Base-by-base conservation (phyloP, 805 yeast species). In the Candida michaelii region DNA sequence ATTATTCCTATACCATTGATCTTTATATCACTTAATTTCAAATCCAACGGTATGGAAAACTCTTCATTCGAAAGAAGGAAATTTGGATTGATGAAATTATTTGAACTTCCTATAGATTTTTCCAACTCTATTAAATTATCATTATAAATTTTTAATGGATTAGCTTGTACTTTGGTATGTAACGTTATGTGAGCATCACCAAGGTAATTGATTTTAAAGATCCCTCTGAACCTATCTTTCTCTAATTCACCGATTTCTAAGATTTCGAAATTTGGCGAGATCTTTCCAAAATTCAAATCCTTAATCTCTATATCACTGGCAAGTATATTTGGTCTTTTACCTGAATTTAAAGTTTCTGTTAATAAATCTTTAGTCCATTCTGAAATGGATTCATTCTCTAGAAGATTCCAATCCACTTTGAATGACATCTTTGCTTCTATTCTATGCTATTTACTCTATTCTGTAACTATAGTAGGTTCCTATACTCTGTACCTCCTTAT, bases 221-320 rank as follows among this genome's bases (percentile, higher is more conserved):
- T 87, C 1, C 95, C 95, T 44, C 93, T 70, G 55, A 86, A 87
- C 47, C 86, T 65, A 61, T 86, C 93, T 19, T 69, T 71, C 5
- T 82, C 93, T 25, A 87, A 62, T 57, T 87, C 95, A 4, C 95
- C 95, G 49, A 86, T 83, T 55, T 86, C 95, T 45, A 86, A 66
- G 27, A 87, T 83, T 60, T 86, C 95, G 47, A 86, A 79, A 42
- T 73, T 69, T 1, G 95, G 95, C 1, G 93, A 81, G 19, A 76
- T 71, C 36, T 80, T 73, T 8, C 95, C 95, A 65, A 87, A 82
- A 53, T 82, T 74, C 29, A 86, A 71, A 48, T 84, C 88, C 43
- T 79, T 74, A 37, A 86, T 87, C 29, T 67, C 66, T 47, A 86
- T 85, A 36, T 75, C 77, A 14, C 86, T 83, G 18, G 87, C 86